phyloP scores from a whole-genome alignment of 805 yeast species.

The Nakazawaea holstii region DNA sequence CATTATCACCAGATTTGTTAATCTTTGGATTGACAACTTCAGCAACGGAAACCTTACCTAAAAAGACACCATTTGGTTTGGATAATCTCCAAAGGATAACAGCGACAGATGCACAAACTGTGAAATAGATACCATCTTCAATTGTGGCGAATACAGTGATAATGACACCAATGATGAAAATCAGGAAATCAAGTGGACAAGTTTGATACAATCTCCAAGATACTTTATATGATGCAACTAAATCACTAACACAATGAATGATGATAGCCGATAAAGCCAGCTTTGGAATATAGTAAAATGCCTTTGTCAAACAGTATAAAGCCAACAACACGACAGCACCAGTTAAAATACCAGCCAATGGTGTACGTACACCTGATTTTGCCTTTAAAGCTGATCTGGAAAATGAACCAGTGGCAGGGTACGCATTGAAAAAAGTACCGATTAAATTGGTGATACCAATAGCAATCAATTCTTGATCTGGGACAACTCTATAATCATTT shows the following conservation, averaged over 20 bases:
- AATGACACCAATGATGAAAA: constrained; percentile 67
- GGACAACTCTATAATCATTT: constrained; percentile 84
- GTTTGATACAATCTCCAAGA: constrained; percentile 68
- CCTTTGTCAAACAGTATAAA: constrained; percentile 73
- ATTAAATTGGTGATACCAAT: constrained; percentile 87
- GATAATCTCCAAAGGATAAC: constrained; percentile 68
- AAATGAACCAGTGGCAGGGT: constrained; percentile 95
- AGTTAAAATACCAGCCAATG: constrained; percentile 85
- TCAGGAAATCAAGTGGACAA: constrained; percentile 67
- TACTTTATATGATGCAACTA: constrained; percentile 64
- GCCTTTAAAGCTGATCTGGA: constrained; percentile 92
- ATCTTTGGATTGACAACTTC: constrained; percentile 64
- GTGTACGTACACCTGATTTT: constrained; percentile 93
- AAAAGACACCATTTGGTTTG: constrained; percentile 74
- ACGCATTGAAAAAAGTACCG: constrained; percentile 89
- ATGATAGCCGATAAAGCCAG: constrained; percentile 85
- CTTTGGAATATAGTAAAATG: constrained; percentile 86
- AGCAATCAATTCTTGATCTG: constrained; percentile 91
- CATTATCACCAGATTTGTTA: constrained; percentile 17
- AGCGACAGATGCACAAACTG: constrained; percentile 79
- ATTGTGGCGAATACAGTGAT: constrained; percentile 74
- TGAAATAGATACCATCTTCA: constrained; percentile 89
- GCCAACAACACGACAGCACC: constrained; percentile 88
- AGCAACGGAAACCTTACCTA: constrained; percentile 71
- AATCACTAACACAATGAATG: constrained; percentile 89